Evolutionary conservation across 148 eudicot species (phyloP).

Genomic region (Rhododendron griersonianum): DNA sequence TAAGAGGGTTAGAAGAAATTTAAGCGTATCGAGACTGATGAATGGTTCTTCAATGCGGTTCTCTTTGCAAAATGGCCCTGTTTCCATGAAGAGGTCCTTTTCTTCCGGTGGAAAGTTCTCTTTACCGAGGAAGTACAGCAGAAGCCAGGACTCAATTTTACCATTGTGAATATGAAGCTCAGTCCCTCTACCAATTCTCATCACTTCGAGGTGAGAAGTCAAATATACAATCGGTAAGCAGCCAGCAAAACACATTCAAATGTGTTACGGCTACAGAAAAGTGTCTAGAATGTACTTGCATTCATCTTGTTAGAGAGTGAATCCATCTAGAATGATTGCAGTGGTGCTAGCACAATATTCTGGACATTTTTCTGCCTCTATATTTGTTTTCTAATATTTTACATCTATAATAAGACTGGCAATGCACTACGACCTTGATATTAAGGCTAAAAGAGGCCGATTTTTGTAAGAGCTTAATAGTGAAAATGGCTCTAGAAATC

Average conservation of each 20-base stretch:
- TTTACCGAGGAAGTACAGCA: constrained; percentile 29
- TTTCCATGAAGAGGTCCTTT: constrained; percentile 52
- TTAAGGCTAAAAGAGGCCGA: background rate
- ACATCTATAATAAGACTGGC: background rate
- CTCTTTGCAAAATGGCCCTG: constrained; percentile 39
- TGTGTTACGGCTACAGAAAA: background rate
- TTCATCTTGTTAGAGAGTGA: background rate
- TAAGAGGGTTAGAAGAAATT: constrained; percentile 11
- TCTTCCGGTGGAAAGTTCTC: constrained; percentile 44
- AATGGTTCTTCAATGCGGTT: constrained; percentile 33
- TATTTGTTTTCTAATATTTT: background rate
- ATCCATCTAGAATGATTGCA: background rate
- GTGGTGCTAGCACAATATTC: background rate
- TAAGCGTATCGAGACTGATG: constrained; percentile 24
- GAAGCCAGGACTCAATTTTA: constrained; percentile 40
- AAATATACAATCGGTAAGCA: background rate
- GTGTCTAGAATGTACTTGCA: background rate
- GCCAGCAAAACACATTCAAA: background rate
- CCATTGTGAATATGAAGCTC: constrained; percentile 24
- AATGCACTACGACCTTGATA: background rate
- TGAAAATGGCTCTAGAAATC: background rate
- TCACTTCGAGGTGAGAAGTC: background rate
- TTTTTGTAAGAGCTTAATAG: background rate
- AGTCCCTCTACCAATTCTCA: background rate
- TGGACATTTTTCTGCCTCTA: background rate